Percentiles rank a stretch among this genome's conserved stretches.
Evolutionary conservation across 1,139 yeast species (phyloP).

Genomic region (Nematodospora anomalae): DNA sequence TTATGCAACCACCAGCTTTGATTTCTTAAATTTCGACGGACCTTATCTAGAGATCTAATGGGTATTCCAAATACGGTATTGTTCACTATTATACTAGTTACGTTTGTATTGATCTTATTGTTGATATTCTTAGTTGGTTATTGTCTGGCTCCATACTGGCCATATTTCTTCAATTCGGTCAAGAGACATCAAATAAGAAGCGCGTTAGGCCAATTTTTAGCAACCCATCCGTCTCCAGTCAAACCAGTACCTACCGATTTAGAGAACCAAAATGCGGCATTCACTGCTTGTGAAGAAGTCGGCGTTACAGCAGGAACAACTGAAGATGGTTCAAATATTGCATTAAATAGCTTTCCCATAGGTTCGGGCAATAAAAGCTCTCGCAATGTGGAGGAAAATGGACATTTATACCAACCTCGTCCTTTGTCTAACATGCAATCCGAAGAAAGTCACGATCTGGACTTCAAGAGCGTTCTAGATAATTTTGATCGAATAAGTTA

Average conservation of each 20-base stretch:
- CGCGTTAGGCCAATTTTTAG: constrained; percentile 1
- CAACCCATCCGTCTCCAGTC: neutral
- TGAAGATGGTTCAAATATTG: constrained; percentile 13
- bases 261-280: constrained; percentile 7
- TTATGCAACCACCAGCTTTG: no score
- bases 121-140: constrained; percentile 6
- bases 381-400: neutral
- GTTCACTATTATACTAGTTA: constrained; percentile 5
- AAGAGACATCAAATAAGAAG: constrained; percentile 4
- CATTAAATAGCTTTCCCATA: constrained; percentile 17
- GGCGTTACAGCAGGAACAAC: constrained; percentile 1
- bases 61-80: constrained; percentile 10
- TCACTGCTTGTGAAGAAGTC: neutral
- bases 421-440: neutral
- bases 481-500: constrained; percentile 17
- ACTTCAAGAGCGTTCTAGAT: constrained; percentile 19
- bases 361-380: constrained; percentile 6
- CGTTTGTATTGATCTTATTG: constrained; percentile 5
- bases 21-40: no score
- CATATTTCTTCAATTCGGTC: constrained; percentile 2
- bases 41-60: no score
- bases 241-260: constrained; percentile 6
- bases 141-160: constrained; percentile 9
- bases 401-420: neutral
- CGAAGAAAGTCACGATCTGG: constrained; percentile 15